phyloP scores from a whole-genome alignment of 2,329 filamentous ascomycete species.

The Metarhizium rileyi region DNA sequence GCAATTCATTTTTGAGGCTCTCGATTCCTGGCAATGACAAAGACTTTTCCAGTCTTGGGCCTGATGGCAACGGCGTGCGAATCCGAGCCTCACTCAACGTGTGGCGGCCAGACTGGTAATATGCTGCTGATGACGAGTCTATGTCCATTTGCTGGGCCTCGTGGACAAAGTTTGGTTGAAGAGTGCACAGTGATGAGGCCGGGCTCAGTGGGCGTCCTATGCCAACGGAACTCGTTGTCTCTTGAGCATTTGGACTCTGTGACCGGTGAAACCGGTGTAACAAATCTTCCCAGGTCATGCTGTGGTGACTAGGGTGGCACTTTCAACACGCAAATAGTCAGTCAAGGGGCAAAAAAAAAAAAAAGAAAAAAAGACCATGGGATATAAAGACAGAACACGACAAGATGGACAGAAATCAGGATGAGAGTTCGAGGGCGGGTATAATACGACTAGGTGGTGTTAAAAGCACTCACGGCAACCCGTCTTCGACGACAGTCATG shows the following conservation, averaged over 20 bases:
- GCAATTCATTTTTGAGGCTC: constrained; percentile 41
- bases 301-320: constrained; percentile 51
- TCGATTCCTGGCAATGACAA: constrained; percentile 40
- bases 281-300: constrained; percentile 52
- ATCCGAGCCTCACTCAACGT: constrained; percentile 38
- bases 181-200: constrained; percentile 26
- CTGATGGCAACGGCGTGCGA: constrained; percentile 46
- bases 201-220: constrained; percentile 38
- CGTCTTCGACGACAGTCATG: constrained; percentile 44
- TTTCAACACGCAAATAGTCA: constrained; percentile 15
- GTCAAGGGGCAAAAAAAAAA: constrained; percentile 4
- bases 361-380: neutral
- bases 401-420: neutral
- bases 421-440: no score
- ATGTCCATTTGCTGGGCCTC: constrained; percentile 47
- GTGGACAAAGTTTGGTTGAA: constrained; percentile 30
- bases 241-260: constrained; percentile 40
- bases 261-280: constrained; percentile 43
- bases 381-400: no score
- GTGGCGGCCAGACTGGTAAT: constrained; percentile 27
- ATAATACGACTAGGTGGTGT: no score
- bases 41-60: constrained; percentile 43
- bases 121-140: constrained; percentile 27
- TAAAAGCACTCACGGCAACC: constrained; percentile 42
- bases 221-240: constrained; percentile 33